Percentiles rank a stretch among this genome's conserved stretches.
Conservation (phyloP, 306 rosid species). For the Canavalia gladiata region DNA sequence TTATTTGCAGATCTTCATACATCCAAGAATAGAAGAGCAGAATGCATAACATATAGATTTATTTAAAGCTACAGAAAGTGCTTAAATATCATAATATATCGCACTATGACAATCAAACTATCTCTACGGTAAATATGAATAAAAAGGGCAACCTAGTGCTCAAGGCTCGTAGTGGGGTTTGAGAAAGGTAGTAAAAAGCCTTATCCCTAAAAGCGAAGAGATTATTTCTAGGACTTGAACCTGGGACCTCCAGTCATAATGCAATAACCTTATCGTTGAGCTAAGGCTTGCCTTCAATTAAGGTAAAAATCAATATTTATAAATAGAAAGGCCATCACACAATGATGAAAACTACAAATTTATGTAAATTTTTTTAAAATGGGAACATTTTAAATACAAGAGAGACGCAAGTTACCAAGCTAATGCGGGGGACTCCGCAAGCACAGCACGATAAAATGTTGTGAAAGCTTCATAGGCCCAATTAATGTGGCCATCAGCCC, state of each 20-base stretch:
- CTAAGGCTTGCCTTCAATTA: not conserved
- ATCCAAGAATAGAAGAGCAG: not conserved
- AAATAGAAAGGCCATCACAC: not conserved
- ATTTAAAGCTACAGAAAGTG: conserved; percentile 14
- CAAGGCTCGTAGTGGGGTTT: not conserved
- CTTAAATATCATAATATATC: conserved; percentile 21
- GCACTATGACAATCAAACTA: conserved; percentile 1
- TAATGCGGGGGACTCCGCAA: conserved; percentile 58
- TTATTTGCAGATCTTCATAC: conserved; percentile 27
- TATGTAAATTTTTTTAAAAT: not conserved
- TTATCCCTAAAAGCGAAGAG: not conserved
- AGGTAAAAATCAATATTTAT: not conserved
- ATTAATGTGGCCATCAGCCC: conserved; percentile 78
- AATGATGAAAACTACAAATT: not conserved
- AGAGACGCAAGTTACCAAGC: conserved; percentile 60
- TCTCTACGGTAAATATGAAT: not conserved
- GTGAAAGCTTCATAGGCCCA: conserved; percentile 93
- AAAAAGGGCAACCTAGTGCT: not conserved
- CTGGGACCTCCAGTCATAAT: too few species aligned
- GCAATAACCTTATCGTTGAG: too few species aligned
- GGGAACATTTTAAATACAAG: conserved; percentile 18
- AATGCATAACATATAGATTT: not conserved
- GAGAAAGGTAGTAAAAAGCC: not conserved
- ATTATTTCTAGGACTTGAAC: not conserved
- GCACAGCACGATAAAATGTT: conserved; percentile 60